phyloP scores from a whole-genome alignment of 306 rosid species.

The Sindora glabra region DNA sequence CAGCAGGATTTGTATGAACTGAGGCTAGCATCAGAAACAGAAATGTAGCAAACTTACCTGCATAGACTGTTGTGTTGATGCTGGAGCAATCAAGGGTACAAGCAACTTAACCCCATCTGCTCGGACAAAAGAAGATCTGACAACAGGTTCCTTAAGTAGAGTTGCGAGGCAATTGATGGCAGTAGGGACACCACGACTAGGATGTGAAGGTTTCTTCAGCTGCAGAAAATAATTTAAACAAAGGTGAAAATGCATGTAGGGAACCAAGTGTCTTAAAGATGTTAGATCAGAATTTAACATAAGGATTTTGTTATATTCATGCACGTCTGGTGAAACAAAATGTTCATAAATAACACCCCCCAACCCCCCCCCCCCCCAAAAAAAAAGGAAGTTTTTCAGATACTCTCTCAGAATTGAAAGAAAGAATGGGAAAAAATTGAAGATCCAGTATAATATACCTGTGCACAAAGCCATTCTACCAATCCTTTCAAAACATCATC shows the following conservation, averaged over 20 bases:
- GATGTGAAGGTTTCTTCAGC: slow-evolving; percentile 93
- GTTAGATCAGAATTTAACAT: slow-evolving; percentile 6
- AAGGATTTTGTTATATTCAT: not conserved
- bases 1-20: not conserved
- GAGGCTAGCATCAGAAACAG: slow-evolving; percentile 1
- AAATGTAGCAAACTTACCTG: slow-evolving; percentile 50
- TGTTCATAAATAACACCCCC: too few relatives aligned
- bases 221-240: slow-evolving; percentile 26
- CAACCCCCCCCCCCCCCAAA: too few relatives aligned
- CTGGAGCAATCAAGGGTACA: slow-evolving; percentile 84
- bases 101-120: slow-evolving; percentile 92
- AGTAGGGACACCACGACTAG: slow-evolving; percentile 66
- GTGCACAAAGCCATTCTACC: slow-evolving; percentile 98
- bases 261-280: not conserved
- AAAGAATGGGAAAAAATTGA: not conserved
- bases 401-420: not conserved
- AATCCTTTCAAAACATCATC: slow-evolving; percentile 83
- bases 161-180: slow-evolving; percentile 81
- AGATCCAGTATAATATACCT: slow-evolving; percentile 45
- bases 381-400: not conserved
- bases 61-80: slow-evolving; percentile 92
- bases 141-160: slow-evolving; percentile 82
- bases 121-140: slow-evolving; percentile 81
- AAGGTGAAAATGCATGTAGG: not conserved
- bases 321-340: not conserved